Conservation (phyloP, 441 rosid species). For the Erodium moschatum region DNA sequence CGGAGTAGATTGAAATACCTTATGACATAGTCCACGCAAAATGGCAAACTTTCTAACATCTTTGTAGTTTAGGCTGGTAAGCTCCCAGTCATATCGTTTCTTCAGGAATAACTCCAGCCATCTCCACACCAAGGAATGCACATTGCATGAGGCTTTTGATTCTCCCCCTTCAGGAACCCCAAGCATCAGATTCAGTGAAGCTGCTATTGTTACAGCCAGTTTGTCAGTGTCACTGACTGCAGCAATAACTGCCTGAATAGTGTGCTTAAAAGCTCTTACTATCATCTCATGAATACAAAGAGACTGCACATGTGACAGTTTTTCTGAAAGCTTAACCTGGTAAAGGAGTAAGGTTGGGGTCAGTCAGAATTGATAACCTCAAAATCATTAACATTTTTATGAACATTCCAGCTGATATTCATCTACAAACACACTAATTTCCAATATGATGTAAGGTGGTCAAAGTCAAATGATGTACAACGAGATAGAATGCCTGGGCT, state of each 20-base stretch:
- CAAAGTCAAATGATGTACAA: slow-evolving; percentile 3
- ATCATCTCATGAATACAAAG: slow-evolving; percentile 52
- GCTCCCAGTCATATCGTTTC: slow-evolving; percentile 57
- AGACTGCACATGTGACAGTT: slow-evolving; percentile 53
- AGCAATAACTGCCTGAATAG: slow-evolving; percentile 64
- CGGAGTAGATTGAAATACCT: slow-evolving; percentile 30
- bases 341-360: slow-evolving; percentile 17
- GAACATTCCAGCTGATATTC: neutral
- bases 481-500: neutral
- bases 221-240: slow-evolving; percentile 47
- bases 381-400: neutral
- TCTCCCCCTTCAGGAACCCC: slow-evolving; percentile 54
- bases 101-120: slow-evolving; percentile 64
- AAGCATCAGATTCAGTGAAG: slow-evolving; percentile 59
- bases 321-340: slow-evolving; percentile 71
- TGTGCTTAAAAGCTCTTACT: slow-evolving; percentile 71
- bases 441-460: neutral
- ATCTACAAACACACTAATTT: neutral
- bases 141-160: slow-evolving; percentile 26
- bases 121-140: slow-evolving; percentile 28
- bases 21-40: slow-evolving; percentile 68
- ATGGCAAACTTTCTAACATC: slow-evolving; percentile 61
- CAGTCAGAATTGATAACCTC: slow-evolving; percentile 2
- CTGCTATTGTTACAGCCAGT: slow-evolving; percentile 51
- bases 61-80: slow-evolving; percentile 45